These are phyloP conservation scores for Cladosporium sp. DNA, from an alignment of 2,329 filamentous ascomycete genomes.

Conservation along the genomic window DNA sequence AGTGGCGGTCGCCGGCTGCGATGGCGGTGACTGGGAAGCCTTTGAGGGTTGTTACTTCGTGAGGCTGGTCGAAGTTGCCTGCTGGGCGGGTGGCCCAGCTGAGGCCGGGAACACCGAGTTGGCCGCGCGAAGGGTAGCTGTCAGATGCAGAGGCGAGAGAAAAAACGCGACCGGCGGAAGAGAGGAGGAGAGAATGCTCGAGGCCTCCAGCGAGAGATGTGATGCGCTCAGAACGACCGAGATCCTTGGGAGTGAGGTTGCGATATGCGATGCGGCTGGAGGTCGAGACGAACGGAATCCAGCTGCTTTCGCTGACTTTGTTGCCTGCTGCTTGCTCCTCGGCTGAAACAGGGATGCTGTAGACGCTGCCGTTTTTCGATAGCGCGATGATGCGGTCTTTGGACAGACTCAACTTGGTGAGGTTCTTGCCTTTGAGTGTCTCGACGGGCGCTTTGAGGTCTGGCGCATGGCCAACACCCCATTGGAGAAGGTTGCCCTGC, in stretches of 20 bases:
- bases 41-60: conserved; percentile 69
- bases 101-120: conserved; percentile 81
- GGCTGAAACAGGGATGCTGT: conserved; percentile 75
- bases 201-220: conserved; percentile 71
- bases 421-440: conserved; percentile 77
- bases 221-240: conserved; percentile 68
- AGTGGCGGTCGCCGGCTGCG: conserved; percentile 83
- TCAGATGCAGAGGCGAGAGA: conserved; percentile 77
- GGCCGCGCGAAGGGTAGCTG: conserved; percentile 75
- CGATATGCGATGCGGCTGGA: conserved; percentile 65
- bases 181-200: conserved; percentile 83
- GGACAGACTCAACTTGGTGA: conserved; percentile 72
- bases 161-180: conserved; percentile 79
- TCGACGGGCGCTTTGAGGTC: conserved; percentile 59
- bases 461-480: conserved; percentile 74
- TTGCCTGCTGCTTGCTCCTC: conserved; percentile 63
- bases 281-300: conserved; percentile 70
- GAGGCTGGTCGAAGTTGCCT: conserved; percentile 75
- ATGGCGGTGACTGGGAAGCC: conserved; percentile 70
- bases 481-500: conserved; percentile 84
- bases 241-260: conserved; percentile 59
- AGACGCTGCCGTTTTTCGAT: conserved; percentile 70
- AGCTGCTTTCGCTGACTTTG: conserved; percentile 62
- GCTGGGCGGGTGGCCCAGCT: conserved; percentile 72
- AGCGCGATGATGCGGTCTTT: conserved; percentile 79